These are phyloP conservation scores for Aspergillus eucalypticola DNA, from an alignment of 2,329 filamentous ascomycete species.

Conservation along the genomic window DNA sequence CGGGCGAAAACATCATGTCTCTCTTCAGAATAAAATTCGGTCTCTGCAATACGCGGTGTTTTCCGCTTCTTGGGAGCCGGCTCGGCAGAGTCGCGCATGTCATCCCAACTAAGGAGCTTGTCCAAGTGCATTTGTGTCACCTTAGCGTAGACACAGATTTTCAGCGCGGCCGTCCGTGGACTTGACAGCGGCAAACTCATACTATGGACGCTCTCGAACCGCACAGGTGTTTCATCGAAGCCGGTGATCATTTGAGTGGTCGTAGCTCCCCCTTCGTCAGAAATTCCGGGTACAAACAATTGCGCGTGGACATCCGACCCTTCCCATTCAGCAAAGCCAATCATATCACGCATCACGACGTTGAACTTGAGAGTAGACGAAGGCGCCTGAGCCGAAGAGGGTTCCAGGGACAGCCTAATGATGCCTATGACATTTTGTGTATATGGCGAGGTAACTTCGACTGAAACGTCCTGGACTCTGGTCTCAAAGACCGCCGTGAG, in stretches of 20 bases:
- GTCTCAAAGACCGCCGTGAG: constrained; percentile 91
- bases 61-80: constrained; percentile 59
- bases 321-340: constrained; percentile 93
- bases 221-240: constrained; percentile 88
- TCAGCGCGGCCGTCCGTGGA: constrained; percentile 70
- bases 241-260: constrained; percentile 92
- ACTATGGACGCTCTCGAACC: constrained; percentile 96
- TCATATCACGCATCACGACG: constrained; percentile 94
- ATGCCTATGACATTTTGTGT: constrained; percentile 89
- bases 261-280: constrained; percentile 86
- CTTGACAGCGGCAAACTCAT: constrained; percentile 88
- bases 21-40: constrained; percentile 90
- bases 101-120: constrained; percentile 97
- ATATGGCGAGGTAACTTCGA: constrained; percentile 90
- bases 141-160: constrained; percentile 87
- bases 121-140: constrained; percentile 93
- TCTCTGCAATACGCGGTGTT: constrained; percentile 75
- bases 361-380: constrained; percentile 96
- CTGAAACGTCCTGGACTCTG: constrained; percentile 86
- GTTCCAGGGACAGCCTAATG: constrained; percentile 85
- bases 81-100: constrained; percentile 78
- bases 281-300: constrained; percentile 89
- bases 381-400: constrained; percentile 87
- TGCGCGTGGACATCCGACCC: constrained; percentile 95
- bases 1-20: constrained; percentile 89